Evolutionary conservation across 2,329 filamentous ascomycete species (phyloP).

Genomic region (Verticillium isaacii): DNA sequence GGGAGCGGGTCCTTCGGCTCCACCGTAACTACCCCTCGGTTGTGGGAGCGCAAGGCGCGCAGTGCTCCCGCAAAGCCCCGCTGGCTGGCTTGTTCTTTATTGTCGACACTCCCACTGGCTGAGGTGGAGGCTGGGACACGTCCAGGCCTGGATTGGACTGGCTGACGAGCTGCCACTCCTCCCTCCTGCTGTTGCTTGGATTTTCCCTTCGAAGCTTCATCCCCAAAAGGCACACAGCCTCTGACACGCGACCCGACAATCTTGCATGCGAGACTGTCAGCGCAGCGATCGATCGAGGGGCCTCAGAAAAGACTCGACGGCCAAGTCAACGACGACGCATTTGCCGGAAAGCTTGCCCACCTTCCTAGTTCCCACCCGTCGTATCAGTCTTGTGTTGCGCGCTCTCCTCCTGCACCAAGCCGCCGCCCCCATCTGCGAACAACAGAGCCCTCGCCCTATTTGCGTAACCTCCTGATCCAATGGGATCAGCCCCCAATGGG

Average conservation of each 20-base stretch:
- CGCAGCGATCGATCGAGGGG: background rate
- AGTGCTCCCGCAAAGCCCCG: background rate
- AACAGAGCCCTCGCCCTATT: slow-evolving; percentile 23
- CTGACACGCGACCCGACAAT: background rate
- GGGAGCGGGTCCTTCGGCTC: background rate
- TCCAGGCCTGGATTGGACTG: background rate
- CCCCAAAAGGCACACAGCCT: background rate
- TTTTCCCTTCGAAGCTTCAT: background rate
- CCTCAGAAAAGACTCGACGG: background rate
- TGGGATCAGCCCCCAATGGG: slow-evolving; percentile 31
- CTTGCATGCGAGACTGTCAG: background rate
- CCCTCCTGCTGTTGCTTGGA: background rate
- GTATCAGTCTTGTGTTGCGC: background rate
- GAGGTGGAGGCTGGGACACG: background rate
- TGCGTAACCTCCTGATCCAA: slow-evolving; percentile 41
- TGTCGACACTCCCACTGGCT: background rate
- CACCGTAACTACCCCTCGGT: background rate
- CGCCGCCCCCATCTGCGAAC: slow-evolving; percentile 29
- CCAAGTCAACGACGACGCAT: background rate
- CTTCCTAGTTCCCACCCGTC: background rate
- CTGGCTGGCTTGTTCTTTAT: background rate
- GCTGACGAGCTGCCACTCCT: background rate
- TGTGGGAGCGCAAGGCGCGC: background rate
- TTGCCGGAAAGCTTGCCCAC: background rate
- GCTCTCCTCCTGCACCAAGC: slow-evolving; percentile 30